Evolutionary conservation across 495 filamentous ascomycete genomes (phyloP).

Genomic region (Hyaloscypha bicolor): DNA sequence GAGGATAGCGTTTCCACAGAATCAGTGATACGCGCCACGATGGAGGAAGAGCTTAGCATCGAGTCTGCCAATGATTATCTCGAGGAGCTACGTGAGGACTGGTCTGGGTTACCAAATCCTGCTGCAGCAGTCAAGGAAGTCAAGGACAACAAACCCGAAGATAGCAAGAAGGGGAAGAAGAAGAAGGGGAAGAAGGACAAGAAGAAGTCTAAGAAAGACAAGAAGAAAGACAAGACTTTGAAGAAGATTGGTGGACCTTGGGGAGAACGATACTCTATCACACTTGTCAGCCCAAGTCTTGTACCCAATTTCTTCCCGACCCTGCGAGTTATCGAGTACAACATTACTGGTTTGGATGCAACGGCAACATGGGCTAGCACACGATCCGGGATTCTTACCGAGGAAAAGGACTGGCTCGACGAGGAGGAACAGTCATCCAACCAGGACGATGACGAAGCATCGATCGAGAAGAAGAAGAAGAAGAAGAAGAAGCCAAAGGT

Average conservation of each 20-base stretch:
- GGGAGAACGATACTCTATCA: slow-evolving; percentile 82
- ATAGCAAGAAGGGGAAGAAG: slow-evolving; percentile 48
- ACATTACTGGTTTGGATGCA: slow-evolving; percentile 76
- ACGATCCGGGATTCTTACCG: not conserved
- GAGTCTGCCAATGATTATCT: slow-evolving; percentile 77
- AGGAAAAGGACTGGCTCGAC: slow-evolving; percentile 20
- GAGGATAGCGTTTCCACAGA: slow-evolving; percentile 36
- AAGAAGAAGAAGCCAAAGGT: slow-evolving; percentile 59
- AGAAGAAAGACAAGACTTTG: slow-evolving; percentile 51
- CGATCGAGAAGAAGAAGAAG: slow-evolving; percentile 33
- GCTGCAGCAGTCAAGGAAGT: slow-evolving; percentile 35
- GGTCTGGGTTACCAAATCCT: slow-evolving; percentile 73
- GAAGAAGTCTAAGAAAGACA: slow-evolving; percentile 50
- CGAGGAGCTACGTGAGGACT: slow-evolving; percentile 71
- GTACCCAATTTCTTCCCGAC: slow-evolving; percentile 94
- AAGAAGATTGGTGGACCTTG: slow-evolving; percentile 75
- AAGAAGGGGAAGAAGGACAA: slow-evolving; percentile 48
- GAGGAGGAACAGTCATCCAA: not conserved
- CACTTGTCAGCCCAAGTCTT: slow-evolving; percentile 79
- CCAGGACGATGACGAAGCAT: slow-evolving; percentile 15
- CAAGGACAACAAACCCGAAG: slow-evolving; percentile 34
- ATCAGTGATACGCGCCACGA: slow-evolving; percentile 21
- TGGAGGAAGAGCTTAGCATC: slow-evolving; percentile 60
- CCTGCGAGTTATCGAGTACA: slow-evolving; percentile 87
- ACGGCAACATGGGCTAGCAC: slow-evolving; percentile 46